Conservation (phyloP, 345 rosid species). For the Hibiscus mutabilis region DNA sequence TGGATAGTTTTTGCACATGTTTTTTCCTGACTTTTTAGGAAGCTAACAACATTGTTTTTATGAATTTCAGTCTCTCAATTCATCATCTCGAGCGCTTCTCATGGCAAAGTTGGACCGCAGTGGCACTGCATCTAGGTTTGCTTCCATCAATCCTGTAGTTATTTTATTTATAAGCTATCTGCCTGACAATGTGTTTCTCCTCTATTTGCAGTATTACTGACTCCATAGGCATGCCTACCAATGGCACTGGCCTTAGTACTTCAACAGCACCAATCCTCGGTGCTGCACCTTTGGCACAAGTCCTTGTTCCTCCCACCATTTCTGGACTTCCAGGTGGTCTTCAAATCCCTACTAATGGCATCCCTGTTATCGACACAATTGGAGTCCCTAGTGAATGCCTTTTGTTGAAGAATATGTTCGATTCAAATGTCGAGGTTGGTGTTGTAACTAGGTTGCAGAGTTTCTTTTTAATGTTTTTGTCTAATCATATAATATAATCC, state of each 20-base stretch:
- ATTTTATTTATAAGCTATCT: not conserved
- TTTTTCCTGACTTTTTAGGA: not conserved
- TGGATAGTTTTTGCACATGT: not conserved
- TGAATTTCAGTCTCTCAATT: constrained; percentile 71
- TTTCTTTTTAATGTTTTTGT: no score
- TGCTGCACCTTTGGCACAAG: constrained; percentile 34
- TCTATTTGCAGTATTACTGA: constrained; percentile 28
- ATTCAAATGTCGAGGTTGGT: constrained; percentile 72
- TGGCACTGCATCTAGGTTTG: constrained; percentile 74
- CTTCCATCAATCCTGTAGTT: constrained; percentile 8
- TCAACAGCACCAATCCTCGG: constrained; percentile 39
- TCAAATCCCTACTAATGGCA: constrained; percentile 33
- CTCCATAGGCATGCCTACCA: constrained; percentile 28
- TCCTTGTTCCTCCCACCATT: constrained; percentile 43
- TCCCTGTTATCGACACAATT: constrained; percentile 46
- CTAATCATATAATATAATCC: no score
- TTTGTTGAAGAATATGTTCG: constrained; percentile 90
- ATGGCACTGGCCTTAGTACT: constrained; percentile 33
- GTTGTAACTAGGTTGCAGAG: no score
- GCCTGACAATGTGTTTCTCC: constrained; percentile 2
- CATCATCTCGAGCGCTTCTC: constrained; percentile 76
- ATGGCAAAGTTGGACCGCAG: constrained; percentile 94
- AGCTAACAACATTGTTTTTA: constrained; percentile 5
- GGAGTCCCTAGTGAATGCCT: constrained; percentile 81
- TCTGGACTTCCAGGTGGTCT: constrained; percentile 52